Base-by-base conservation (phyloP, 495 filamentous ascomycete genomes). In the Trichoderma reesei region DNA sequence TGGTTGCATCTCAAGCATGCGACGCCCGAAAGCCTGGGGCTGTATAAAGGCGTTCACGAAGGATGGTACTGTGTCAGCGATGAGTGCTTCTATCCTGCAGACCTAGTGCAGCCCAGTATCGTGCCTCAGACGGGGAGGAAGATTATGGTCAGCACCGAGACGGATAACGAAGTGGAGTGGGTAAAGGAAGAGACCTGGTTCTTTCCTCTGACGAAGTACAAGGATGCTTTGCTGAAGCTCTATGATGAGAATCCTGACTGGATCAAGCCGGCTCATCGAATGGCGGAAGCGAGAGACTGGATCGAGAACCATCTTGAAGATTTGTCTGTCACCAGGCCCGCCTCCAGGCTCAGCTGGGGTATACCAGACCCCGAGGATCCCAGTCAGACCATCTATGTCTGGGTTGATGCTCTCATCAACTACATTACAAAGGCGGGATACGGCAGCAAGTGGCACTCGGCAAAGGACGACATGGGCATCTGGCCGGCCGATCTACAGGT, bases 61-160 rank as follows among this genome's bases (percentile, higher is more conserved):
- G 94, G 94, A 8, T 98, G 94, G 94, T 98, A 98, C 72, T 94
- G 88, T 61, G 89, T 98, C 60, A 88, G 89, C 74, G 94, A 98
- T 72, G 94, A 98, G 79, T 92, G 93, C 11, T 98, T 93, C 73
- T 97, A 96, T 71, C 91, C 94, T 6, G 82, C 86, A 60, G 82
- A 84, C 0, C 79, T 82, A 66, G 83, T 98, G 36, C 86, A 90
- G 67, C 83, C 87, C 66, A 83, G 85, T 63, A 71, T 91, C 33
- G 91, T 94, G 69, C 87, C 90, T 18, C 76, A 84, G 26, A 97
- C 91, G 0, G 93, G 95, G 5, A 79, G 85, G 66, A 91, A 90
- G 67, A 84, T 86, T 63, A 90, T 89, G 87, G 89, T 86, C 1
- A 92, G 91, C 1, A 82, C 83, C 36, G 95, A 98, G 76, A 96